phyloP scores from a whole-genome alignment of 768 basidiomycete species.

The Rhizopogon sp. region DNA sequence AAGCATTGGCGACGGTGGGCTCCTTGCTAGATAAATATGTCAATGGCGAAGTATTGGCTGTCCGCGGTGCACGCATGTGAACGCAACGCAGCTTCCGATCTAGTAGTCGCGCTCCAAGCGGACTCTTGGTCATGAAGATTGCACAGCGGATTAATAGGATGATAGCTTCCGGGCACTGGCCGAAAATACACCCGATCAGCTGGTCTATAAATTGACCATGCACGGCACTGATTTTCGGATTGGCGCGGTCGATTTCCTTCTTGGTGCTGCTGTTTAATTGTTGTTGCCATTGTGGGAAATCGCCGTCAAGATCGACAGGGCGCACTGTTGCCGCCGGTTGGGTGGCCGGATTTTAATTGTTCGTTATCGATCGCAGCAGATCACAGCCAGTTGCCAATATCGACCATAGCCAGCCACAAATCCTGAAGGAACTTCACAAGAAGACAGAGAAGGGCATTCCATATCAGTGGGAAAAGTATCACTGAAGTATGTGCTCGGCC shows the following conservation, averaged over 20 bases:
- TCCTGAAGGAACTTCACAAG: background rate
- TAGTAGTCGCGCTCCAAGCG: conserved; percentile 15
- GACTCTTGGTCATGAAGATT: conserved; percentile 7
- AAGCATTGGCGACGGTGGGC: background rate
- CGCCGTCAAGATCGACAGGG: conserved; percentile 7
- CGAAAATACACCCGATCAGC: background rate
- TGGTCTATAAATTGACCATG: background rate
- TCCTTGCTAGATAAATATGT: background rate
- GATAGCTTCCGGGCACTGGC: background rate
- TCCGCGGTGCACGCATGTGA: background rate
- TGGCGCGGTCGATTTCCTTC: conserved; percentile 10
- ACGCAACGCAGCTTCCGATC: background rate
- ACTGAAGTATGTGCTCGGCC: background rate
- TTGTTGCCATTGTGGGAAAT: conserved; percentile 1
- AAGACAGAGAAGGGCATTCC: background rate
- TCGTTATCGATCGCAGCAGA: background rate
- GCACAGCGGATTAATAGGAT: background rate
- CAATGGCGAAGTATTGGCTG: too few species aligned
- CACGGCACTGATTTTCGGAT: conserved; percentile 17
- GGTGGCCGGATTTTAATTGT: background rate
- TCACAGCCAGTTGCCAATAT: background rate
- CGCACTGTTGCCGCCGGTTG: conserved; percentile 5
- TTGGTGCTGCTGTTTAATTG: background rate
- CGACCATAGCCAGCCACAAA: background rate
- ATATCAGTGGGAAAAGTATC: background rate